Evolutionary conservation across 441 rosid species (phyloP), one percentile per base, ranked within the genome.

Genomic region (Populus hybrid): DNA sequence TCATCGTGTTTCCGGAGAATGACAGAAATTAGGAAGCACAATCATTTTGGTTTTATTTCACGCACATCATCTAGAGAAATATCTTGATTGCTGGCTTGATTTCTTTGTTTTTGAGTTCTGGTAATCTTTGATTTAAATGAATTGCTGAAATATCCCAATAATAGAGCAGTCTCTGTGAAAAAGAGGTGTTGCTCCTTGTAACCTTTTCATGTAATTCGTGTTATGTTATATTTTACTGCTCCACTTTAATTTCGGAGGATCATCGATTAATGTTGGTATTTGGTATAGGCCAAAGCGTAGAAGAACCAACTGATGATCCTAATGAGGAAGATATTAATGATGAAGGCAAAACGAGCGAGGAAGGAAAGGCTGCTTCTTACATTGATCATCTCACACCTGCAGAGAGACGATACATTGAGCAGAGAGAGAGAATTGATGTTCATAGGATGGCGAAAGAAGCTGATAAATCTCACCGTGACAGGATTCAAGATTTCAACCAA

Each of bases 401-500:
- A 0, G 97, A 91, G 81, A 83, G 82, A 82, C 83, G 87, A 71
- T 91, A 89, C 82, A 81, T 88, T 6, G 87, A 90, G 79, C 91
- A 90, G 85, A 88, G 91, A 76, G 87, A 81, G 80, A 74, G 75
- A 71, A 84, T 91, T 10, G 94, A 91, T 80, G 65, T 81, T 23
- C 85, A 83, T 72, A 86, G 82, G 75, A 83, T 91, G 88, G 91
- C 90, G 18, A 91, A 89, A 84, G 90, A 87, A 72, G 91, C 96
- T 6, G 78, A 76, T 74, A 91, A 89, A 75, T 90, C 94, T 26
- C 94, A 90, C 78, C 89, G 89, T 0, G 92, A 90, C 78, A 85
- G 92, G 78, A 89, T 90, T 76, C 92, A 89, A 82, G 91, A 88
- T 76, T 90, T 91, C 82, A 91, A 91, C 80, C 92, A 89, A 76